Percentiles rank a stretch among this genome's conserved stretches.
Evolutionary conservation across 108 stramenopile genomes (phyloP).

Genomic region (Nitzschia putrida): DNA sequence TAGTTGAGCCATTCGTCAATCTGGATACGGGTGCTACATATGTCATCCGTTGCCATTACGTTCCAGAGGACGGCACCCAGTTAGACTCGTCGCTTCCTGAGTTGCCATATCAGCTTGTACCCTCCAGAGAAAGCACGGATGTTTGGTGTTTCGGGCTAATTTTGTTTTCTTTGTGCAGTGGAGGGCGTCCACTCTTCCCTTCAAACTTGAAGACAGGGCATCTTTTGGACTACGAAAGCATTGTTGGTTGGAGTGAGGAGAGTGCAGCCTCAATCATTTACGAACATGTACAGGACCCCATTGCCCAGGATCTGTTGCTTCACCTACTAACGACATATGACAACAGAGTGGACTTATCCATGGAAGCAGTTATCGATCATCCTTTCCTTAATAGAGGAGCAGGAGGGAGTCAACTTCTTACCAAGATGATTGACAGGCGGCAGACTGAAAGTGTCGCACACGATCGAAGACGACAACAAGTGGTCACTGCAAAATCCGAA

Average conservation of each 20-base stretch:
- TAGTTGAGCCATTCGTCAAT: slow-evolving; percentile 57
- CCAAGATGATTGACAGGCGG: slow-evolving; percentile 36
- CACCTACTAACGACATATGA: slow-evolving; percentile 52
- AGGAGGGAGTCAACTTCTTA: neutral
- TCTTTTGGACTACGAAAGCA: slow-evolving; percentile 32
- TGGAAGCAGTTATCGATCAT: slow-evolving; percentile 54
- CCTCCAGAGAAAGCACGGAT: slow-evolving; percentile 52
- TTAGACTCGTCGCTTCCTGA: slow-evolving; percentile 19
- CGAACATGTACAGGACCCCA: slow-evolving; percentile 56
- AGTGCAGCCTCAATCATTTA: slow-evolving; percentile 40
- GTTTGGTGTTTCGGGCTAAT: slow-evolving; percentile 71
- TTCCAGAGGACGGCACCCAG: slow-evolving; percentile 29
- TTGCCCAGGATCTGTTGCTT: slow-evolving; percentile 71
- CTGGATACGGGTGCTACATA: slow-evolving; percentile 45
- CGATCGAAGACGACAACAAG: slow-evolving; percentile 25
- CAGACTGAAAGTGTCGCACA: slow-evolving; percentile 31
- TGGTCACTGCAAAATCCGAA: slow-evolving; percentile 24
- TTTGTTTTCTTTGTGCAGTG: slow-evolving; percentile 60
- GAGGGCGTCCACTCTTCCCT: slow-evolving; percentile 64
- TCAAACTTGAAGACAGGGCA: slow-evolving; percentile 37
- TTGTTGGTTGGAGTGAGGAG: slow-evolving; percentile 41
- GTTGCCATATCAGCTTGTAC: slow-evolving; percentile 64
- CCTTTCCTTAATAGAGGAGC: slow-evolving; percentile 49
- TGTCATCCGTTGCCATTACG: slow-evolving; percentile 58
- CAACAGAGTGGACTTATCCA: slow-evolving; percentile 39